A percentile compares a stretch with the other conserved stretches of the same genome.
These are phyloP conservation scores for Clitoria ternatea DNA, from an alignment of 306 rosid genomes.

Conservation along the genomic window DNA sequence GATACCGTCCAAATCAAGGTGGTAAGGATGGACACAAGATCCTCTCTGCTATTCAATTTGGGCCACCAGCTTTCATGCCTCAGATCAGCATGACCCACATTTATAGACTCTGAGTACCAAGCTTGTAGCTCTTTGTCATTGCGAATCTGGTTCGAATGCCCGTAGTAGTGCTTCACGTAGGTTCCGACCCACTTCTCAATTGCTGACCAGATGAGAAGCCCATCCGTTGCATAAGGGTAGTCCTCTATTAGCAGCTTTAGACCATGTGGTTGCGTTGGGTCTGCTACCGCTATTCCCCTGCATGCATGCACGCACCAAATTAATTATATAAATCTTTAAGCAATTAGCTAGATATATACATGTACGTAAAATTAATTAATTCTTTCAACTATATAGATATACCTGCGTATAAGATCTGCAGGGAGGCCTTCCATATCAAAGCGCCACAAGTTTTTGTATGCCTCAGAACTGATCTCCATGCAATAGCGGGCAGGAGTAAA, in stretches of 20 bases:
- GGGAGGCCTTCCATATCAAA: constrained; percentile 80
- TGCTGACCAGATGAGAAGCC: constrained; percentile 77
- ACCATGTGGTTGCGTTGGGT: constrained; percentile 69
- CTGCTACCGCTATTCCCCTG: constrained; percentile 81
- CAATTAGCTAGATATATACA: too few relatives aligned
- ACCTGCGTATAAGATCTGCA: constrained; percentile 61
- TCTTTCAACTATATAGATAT: too few relatives aligned
- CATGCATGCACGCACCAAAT: too few relatives aligned
- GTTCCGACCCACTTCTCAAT: constrained; percentile 68
- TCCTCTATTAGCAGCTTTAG: constrained; percentile 66
- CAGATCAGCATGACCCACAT: constrained; percentile 86
- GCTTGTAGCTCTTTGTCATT: constrained; percentile 69
- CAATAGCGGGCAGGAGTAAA: constrained; percentile 82
- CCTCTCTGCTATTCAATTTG: constrained; percentile 39
- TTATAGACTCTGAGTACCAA: constrained; percentile 75
- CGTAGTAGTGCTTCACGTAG: constrained; percentile 67
- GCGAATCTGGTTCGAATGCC: constrained; percentile 38
- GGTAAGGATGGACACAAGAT: constrained; percentile 60
- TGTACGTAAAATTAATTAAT: too few relatives aligned
- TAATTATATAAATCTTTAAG: too few relatives aligned
- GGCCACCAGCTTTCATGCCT: constrained; percentile 81
- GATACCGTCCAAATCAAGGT: constrained; percentile 80
- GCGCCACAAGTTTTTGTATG: constrained; percentile 73
- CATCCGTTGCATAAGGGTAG: constrained; percentile 81
- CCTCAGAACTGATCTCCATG: constrained; percentile 78